A percentile compares a stretch with the other conserved stretches of the same genome.
Conservation (phyloP, 1,284 basidiomycete species). For the Volvariella surrecta region DNA sequence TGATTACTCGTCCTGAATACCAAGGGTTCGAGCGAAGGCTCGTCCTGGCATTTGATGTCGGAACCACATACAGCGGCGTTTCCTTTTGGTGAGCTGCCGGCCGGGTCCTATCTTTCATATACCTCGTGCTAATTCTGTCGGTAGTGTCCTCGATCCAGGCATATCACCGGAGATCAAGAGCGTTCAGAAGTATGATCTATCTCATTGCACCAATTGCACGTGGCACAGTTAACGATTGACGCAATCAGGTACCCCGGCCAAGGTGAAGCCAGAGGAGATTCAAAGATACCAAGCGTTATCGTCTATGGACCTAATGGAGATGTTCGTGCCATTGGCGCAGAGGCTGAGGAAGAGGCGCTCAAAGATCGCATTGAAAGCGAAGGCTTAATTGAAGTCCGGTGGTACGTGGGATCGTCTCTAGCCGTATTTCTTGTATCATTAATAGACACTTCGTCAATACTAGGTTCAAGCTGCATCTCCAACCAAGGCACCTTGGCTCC, state of each 20-base stretch:
- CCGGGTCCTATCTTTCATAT: neutral
- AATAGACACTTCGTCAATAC: neutral
- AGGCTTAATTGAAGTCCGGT: constrained; percentile 17
- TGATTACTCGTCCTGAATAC: constrained; percentile 4
- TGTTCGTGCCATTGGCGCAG: constrained; percentile 18
- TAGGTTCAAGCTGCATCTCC: constrained; percentile 1
- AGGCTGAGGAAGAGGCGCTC: constrained; percentile 13
- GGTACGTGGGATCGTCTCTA: constrained; percentile 8
- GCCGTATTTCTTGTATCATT: neutral
- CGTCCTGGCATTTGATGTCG: constrained; percentile 14
- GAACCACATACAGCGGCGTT: constrained; percentile 15
- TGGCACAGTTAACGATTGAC: too few species aligned
- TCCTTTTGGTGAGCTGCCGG: constrained; percentile 7
- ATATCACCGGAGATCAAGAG: constrained; percentile 13
- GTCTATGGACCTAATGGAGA: constrained; percentile 18
- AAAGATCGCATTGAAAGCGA: constrained; percentile 13
- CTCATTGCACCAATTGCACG: neutral
- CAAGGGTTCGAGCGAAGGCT: constrained; percentile 10
- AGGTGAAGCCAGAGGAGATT: constrained; percentile 14
- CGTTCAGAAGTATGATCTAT: constrained; percentile 6
- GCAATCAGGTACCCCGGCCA: constrained; percentile 16
- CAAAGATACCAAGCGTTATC: constrained; percentile 19
- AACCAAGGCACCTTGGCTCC: neutral
- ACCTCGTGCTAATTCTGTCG: neutral
- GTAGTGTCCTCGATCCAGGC: constrained; percentile 14